Evolutionary conservation across 169 alveolate genomes (phyloP), one percentile per base, ranked within the genome.

Genomic region (Plasmodium berghei): DNA sequence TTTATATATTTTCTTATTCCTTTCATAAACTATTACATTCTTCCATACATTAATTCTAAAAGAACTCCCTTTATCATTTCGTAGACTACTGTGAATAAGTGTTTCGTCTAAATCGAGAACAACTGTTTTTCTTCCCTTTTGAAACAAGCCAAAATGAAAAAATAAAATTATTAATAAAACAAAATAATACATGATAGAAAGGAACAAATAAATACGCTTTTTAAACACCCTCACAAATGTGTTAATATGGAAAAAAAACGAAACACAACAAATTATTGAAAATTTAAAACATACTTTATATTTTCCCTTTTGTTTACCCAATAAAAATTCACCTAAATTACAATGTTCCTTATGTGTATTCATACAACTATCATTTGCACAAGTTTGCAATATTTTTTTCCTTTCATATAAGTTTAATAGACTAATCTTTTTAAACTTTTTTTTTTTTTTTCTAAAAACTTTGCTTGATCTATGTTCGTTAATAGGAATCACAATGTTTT

Each of bases 51-150:
- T 59, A 5, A 93, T 90, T 66, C 77, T 85, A 67, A 93, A 93
- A 52, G 95, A 73, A 49, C 91, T 85, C 18, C 66, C 64, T 61
- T 87, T 62, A 22, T 90, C 93, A 20, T 86, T 91, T 20, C 66
- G 69, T 64, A 93, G 86, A 16, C 94, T 73, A 67, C 95, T 91
- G 52, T 92, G 96, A 67, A 93, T 92, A 56, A 93, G 92, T n/a
- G 96, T 93, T 75, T 93, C 96, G 49, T 93, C 96, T 24, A 93
- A 75, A 46, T 93, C 96, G 58, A 93, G 77, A 8, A 93, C 96
- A 12, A 93, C 56, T 12, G 96, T 93, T 64, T 92, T 93, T 59
- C 63, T 93, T 28, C 96, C 94, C 93, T 89, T 73, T 45, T 1
- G 22, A 42, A 49, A 42, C 58, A 73, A 42, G 24, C 18, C 56